Evolutionary conservation across 139 green algal species (phyloP), one percentile per base, ranked within the genome.

Genomic region (Chlamydomonas schloesseri): DNA sequence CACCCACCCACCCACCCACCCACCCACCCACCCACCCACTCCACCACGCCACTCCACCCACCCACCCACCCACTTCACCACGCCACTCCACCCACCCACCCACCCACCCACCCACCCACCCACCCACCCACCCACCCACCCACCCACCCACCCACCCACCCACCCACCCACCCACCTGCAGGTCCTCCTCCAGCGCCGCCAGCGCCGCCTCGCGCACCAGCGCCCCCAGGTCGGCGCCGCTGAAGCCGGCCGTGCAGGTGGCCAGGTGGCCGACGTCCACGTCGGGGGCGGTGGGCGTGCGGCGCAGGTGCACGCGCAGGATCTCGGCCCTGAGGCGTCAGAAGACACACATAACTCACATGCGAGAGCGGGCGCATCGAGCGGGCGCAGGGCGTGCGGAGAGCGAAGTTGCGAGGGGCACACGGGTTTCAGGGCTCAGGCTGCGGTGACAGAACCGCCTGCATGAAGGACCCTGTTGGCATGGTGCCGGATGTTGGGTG

Each of bases 121-220:
- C 11, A 24, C 42, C 42, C 5, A 33, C 42, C 26, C 71, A 60
- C 3, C 14, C 28, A 11, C 8, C 1, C 29, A 20, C 29, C 47
- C 46, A n/a, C 72, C 15, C 29, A 2, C 42, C 37, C 42, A 1
- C 71, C 26, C 42, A 6, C 29, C 55, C 34, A 5, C 58, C 37
- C 60, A 11, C 37, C 26, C 57, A 0, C 71, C 2, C 62, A 21
- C 76, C 18, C 58, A 94, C 91, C 68, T 90, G 67, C 21, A 98
- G 87, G 81, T 96, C 94, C n/a, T 93, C 92, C 36, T 92, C 67
- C 55, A 98, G 69, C 23, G 96, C 95, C 36, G 86, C 80, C 74
- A 98, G 72, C 0, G 81, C 91, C 37, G 95, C 96, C 73, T 97
- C 92, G 18, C 88, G 62, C 17, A 92, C 93, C 0, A 97, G 20